Conservation (phyloP, 805 yeast genomes). For the Candida montana region DNA sequence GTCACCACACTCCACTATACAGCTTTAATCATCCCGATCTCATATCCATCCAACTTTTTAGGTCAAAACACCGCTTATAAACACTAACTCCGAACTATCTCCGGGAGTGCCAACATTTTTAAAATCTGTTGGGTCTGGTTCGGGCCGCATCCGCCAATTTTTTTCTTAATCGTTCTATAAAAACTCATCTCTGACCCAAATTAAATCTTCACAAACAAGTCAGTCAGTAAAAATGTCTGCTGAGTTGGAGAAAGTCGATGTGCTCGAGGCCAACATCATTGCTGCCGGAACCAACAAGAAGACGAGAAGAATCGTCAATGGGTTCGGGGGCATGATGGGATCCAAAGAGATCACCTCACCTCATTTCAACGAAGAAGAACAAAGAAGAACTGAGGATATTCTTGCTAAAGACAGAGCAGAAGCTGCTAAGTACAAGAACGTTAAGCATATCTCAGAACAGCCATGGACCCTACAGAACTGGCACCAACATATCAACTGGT, state of each 20-base stretch:
- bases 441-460: constrained; percentile 63
- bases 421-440: constrained; percentile 32
- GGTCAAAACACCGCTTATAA: too few relatives aligned
- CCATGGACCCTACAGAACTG: constrained; percentile 74
- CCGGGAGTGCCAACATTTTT: constrained; percentile 9
- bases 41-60: too few relatives aligned
- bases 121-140: constrained; percentile 9
- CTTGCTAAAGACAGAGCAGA: constrained; percentile 40
- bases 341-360: constrained; percentile 66
- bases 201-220: background rate
- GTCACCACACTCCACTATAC: too few relatives aligned
- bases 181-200: too few relatives aligned
- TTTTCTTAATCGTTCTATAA: background rate
- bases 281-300: constrained; percentile 79
- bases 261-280: constrained; percentile 66
- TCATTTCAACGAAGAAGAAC: constrained; percentile 48
- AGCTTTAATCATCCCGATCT: too few relatives aligned
- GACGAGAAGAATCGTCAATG: constrained; percentile 68
- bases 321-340: constrained; percentile 79
- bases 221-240: constrained; percentile 6
- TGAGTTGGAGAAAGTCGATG: constrained; percentile 40
- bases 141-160: constrained; percentile 1
- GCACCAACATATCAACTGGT: constrained; percentile 74
- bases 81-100: background rate
- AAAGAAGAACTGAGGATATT: constrained; percentile 41